Conservation (phyloP, 208 protist genomes). For the Trypanosoma rangeli region DNA sequence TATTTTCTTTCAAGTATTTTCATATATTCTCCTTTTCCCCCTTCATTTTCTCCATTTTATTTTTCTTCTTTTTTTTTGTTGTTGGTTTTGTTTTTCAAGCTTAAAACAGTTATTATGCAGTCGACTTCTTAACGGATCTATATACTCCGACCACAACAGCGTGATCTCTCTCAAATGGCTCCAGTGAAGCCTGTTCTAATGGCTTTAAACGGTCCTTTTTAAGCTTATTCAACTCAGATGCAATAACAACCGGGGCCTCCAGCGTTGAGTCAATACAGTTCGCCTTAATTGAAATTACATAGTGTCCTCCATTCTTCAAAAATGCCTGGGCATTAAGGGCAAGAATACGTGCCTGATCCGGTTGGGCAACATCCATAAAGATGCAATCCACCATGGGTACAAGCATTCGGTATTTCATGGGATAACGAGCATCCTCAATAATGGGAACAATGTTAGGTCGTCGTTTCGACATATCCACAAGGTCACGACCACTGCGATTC, state of each 20-base stretch:
- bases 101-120: slow-evolving; percentile 22
- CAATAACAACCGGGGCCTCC: slow-evolving; percentile 97
- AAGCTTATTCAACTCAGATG: slow-evolving; percentile 97
- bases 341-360: slow-evolving; percentile 99
- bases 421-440: slow-evolving; percentile 99
- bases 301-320: slow-evolving; percentile 99
- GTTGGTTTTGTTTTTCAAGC: slow-evolving; percentile 19
- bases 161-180: slow-evolving; percentile 99
- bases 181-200: slow-evolving; percentile 97
- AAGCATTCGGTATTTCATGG: slow-evolving; percentile 99
- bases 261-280: slow-evolving; percentile 99
- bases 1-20: neutral
- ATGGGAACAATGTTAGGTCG: slow-evolving; percentile 99
- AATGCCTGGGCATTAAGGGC: slow-evolving; percentile 99
- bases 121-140: slow-evolving; percentile 70
- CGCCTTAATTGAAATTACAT: slow-evolving; percentile 99
- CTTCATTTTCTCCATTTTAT: slow-evolving; percentile 14
- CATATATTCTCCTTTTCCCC: neutral
- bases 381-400: slow-evolving; percentile 99
- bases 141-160: slow-evolving; percentile 97
- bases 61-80: slow-evolving; percentile 23
- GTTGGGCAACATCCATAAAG: slow-evolving; percentile 99
- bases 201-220: slow-evolving; percentile 98
- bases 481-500: slow-evolving; percentile 98
- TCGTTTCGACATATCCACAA: slow-evolving; percentile 99